Base-by-base conservation (phyloP, 1,284 basidiomycete genomes). In the Tilletia walkeri region DNA sequence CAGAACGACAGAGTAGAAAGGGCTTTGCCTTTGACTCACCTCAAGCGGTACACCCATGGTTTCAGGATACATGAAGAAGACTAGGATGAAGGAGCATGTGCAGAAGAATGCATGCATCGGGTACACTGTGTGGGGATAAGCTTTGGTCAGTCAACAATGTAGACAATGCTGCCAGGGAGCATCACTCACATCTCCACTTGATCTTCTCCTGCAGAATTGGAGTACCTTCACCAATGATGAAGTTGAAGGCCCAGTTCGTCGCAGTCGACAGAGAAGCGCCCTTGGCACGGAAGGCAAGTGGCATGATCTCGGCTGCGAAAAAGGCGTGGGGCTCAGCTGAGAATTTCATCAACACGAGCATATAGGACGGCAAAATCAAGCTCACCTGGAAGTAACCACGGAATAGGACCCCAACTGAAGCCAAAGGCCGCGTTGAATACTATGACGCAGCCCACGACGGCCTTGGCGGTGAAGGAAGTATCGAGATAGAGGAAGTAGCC, bases 41-140 rank as follows among this genome's bases (percentile, higher is more conserved):
- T 88, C 86, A 30, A 88, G 79, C 0, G 86, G 85, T 4, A 88
- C 86, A 39, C 87, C 86, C 63, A 85, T 83, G 0, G 87, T 88
- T 73, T 88, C 87, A 30, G 86, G 86, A 72, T 93, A 94, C 75
- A 92, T 90, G 54, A 82, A 81, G 74, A 92, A 81, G 53, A 83
- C 81, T 20, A 79, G 71, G 1, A 94, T 86, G 80, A 96, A 94
- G 76, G 92, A 93, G 81, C 90, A 89, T 16, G 89, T 88, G 84
- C 94, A 95, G 86, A 95, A 95, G 85, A 94, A 94, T 12, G 92
- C 94, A 78, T 96, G 94, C 92, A 99, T 94, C 0, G 93, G 92
- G 85, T 98, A 98, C 67, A 98, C 59, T 61, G 53, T 20, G 16
- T 18, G 53, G 6, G 3, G 36, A 16, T 9, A 10, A 67, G 12